Base-by-base conservation (phyloP, 31 red algal species). In the Pterothamnion heteromorphum region DNA sequence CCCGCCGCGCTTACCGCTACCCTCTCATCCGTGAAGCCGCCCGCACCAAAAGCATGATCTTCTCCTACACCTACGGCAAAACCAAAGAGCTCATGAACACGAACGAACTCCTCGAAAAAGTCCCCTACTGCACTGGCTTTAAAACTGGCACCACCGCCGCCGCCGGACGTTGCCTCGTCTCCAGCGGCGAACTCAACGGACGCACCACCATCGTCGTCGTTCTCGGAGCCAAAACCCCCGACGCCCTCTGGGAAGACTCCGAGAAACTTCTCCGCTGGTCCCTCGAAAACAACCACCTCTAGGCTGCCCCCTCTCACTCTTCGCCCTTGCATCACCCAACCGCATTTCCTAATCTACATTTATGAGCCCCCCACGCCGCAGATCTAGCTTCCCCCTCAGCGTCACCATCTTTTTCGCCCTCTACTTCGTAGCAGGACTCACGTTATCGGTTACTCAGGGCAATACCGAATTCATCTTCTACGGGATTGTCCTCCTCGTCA, bases 151-250 rank as follows among this genome's bases (percentile, higher is more conserved):
- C 21, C 24, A 82, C 78, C 5, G 31, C 21, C 31, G 78, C 78
- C 9, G 78, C 78, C n/a, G 78, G 78, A 23, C 78, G 78, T 82
- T 82, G 78, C 31, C 24, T 82, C 9, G 78, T 82, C n/a, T 27
- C n/a, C 24, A 27, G 31, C 24, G 78, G 78, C 24, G 78, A 82
- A 27, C 78, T 82, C 5, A 14, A 28, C 31, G 78, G 78, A 27
- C 78, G 78, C 24, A 27, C 78, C 9, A 27, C 31, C 24, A 82
- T 82, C 26, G 78, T 82, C 9, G 78, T 82, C 31, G 21, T 18
- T 82, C 78, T 82, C 9, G 78, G 78, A 21, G 21, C 78, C 31
- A n/a, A n/a, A n/a, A 82, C 78, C 78, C 31, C 78, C 31, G 78
- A 18, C 31, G 31, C 21, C n/a, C 21, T 82, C 9, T 82, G 78